These are phyloP conservation scores for Lepidium africanum DNA, from an alignment of 345 rosid genomes.

Conservation along the genomic window DNA sequence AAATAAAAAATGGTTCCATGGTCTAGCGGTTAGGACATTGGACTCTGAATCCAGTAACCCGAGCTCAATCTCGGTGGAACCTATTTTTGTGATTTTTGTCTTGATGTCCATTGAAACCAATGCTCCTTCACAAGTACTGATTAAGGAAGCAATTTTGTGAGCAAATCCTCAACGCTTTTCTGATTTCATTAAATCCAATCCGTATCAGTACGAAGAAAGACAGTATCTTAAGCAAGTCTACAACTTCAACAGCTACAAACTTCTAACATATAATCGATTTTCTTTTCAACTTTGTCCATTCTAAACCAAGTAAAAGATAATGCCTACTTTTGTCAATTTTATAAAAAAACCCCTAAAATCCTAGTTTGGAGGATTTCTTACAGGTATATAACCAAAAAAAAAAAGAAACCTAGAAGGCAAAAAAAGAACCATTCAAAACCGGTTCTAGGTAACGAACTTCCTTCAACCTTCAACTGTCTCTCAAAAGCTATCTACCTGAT, in stretches of 20 bases:
- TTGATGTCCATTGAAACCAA: not conserved
- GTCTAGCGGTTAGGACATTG: conserved; percentile 80
- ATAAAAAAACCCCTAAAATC: conserved; percentile 10
- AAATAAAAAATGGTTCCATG: not conserved
- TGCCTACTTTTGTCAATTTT: conserved; percentile 12
- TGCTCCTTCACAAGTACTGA: not conserved
- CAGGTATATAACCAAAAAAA: conserved; percentile 12
- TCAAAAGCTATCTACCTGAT: conserved; percentile 29
- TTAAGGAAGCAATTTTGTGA: not conserved
- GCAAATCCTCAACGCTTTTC: not conserved
- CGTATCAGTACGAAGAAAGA: not conserved
- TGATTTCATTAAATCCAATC: not conserved
- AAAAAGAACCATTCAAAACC: conserved; percentile 25
- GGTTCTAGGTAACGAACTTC: conserved; percentile 19
- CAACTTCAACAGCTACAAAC: not conserved
- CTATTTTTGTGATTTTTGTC: conserved; percentile 8
- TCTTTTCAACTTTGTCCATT: not conserved
- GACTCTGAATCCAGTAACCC: conserved; percentile 93
- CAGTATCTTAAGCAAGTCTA: not conserved
- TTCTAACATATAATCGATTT: not conserved
- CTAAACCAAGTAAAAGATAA: not conserved
- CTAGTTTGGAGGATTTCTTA: conserved; percentile 28
- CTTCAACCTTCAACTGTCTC: conserved; percentile 3
- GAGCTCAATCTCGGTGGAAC: conserved; percentile 94
- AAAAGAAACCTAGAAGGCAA: not conserved